These are phyloP conservation scores for Fonsecaea pedrosoi DNA, from an alignment of 2,329 filamentous ascomycete species.

Conservation along the genomic window DNA sequence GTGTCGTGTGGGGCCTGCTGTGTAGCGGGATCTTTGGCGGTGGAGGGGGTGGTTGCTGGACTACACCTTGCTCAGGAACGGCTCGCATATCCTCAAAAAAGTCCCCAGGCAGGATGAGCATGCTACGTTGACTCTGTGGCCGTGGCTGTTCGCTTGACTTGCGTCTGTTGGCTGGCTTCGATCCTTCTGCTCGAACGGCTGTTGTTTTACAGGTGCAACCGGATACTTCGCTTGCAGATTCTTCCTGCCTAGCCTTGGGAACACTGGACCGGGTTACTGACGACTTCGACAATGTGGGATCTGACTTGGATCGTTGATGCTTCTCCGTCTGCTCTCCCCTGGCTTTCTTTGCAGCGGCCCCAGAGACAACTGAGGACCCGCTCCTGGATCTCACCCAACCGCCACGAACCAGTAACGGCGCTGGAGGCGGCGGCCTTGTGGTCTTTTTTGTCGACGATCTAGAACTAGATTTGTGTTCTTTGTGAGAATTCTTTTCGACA, in stretches of 20 bases:
- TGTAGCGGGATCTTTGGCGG: slow-evolving; percentile 33
- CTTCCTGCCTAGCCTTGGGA: slow-evolving; percentile 7
- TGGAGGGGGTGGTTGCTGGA: slow-evolving; percentile 14
- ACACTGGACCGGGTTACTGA: slow-evolving; percentile 6
- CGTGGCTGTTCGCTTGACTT: slow-evolving; percentile 5
- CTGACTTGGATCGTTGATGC: slow-evolving; percentile 24
- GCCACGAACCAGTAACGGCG: slow-evolving; percentile 31
- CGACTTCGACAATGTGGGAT: slow-evolving; percentile 11
- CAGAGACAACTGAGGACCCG: slow-evolving; percentile 36
- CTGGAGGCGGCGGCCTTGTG: slow-evolving; percentile 25
- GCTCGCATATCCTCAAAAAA: slow-evolving; percentile 23
- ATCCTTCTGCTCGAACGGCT: background rate
- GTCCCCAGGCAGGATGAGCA: slow-evolving; percentile 37
- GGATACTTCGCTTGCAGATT: background rate
- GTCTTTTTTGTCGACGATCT: slow-evolving; percentile 13
- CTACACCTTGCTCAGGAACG: background rate
- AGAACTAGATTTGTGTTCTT: slow-evolving; percentile 16
- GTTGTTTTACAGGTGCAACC: background rate
- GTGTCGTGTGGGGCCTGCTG: slow-evolving; percentile 8
- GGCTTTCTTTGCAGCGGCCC: slow-evolving; percentile 25
- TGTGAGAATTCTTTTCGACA: slow-evolving; percentile 21
- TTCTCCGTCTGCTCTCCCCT: slow-evolving; percentile 18
- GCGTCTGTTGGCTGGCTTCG: background rate
- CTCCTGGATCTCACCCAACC: slow-evolving; percentile 39
- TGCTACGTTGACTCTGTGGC: slow-evolving; percentile 29